phyloP scores from a whole-genome alignment of 2,329 filamentous ascomycete species.

The Monilinia fructigena region DNA sequence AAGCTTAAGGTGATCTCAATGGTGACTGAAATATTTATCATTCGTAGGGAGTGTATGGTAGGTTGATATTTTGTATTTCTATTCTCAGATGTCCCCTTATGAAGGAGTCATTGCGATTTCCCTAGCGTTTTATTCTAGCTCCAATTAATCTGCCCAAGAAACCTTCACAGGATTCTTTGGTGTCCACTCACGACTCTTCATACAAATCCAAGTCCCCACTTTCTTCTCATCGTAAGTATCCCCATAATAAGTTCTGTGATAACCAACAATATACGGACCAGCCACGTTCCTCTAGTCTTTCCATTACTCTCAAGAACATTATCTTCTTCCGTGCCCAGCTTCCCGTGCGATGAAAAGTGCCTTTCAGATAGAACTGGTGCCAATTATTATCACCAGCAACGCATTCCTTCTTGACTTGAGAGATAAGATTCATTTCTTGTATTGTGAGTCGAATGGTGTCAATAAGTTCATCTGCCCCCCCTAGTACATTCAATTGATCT shows the following conservation, averaged over 20 bases:
- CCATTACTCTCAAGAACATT: conserved; percentile 15
- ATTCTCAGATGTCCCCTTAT: neutral
- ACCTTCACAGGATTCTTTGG: conserved; percentile 14
- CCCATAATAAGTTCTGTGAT: neutral
- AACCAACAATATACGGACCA: conserved; percentile 7
- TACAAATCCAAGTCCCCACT: conserved; percentile 17
- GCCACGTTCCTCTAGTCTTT: conserved; percentile 20
- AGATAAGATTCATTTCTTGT: conserved; percentile 15
- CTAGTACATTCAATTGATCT: conserved; percentile 8
- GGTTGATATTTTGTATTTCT: neutral
- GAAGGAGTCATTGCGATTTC: neutral
- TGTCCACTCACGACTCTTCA: conserved; percentile 20
- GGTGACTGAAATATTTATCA: neutral
- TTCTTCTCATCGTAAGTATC: neutral
- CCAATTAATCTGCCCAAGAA: neutral
- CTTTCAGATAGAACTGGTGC: neutral
- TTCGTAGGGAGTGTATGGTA: neutral
- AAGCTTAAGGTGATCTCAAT: too few species aligned
- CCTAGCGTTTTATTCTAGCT: neutral
- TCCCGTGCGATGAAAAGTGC: neutral
- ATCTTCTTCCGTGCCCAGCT: neutral
- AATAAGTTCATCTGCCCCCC: conserved; percentile 17
- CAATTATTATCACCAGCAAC: neutral
- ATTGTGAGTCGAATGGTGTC: conserved; percentile 17
- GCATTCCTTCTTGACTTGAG: neutral